phyloP scores from a whole-genome alignment of 2,329 filamentous ascomycete species.

The Ophiobolus disseminans region DNA sequence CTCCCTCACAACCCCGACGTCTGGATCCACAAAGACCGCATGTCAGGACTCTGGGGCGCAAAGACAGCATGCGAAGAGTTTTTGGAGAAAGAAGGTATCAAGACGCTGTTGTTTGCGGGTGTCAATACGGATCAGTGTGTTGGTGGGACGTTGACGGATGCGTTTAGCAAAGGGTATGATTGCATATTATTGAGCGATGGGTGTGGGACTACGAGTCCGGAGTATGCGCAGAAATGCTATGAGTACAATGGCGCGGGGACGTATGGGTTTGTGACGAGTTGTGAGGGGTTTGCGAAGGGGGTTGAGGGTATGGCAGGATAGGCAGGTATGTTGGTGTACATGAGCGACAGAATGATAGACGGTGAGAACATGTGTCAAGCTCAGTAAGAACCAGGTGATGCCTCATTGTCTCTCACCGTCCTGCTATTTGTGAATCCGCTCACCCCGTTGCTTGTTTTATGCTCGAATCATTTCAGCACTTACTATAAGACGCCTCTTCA shows the following conservation, averaged over 20 bases:
- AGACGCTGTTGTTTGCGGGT: slow-evolving; percentile 51
- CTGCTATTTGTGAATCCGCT: too few relatives aligned
- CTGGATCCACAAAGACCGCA: slow-evolving; percentile 51
- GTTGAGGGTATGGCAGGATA: too few relatives aligned
- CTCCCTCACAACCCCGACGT: slow-evolving; percentile 27
- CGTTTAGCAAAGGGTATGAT: slow-evolving; percentile 53
- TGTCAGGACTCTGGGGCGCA: slow-evolving; percentile 51
- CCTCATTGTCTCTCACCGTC: too few relatives aligned
- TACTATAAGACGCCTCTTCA: too few relatives aligned
- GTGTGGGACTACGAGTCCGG: slow-evolving; percentile 50
- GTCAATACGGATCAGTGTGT: slow-evolving; percentile 56
- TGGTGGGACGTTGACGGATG: slow-evolving; percentile 51
- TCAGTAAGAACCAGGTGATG: too few relatives aligned
- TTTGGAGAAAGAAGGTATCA: slow-evolving; percentile 48
- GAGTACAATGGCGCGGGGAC: slow-evolving; percentile 51
- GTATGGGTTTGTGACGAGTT: slow-evolving; percentile 50
- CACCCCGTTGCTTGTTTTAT: too few relatives aligned
- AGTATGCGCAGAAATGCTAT: slow-evolving; percentile 49
- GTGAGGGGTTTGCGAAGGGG: slow-evolving; percentile 40
- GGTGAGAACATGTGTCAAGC: too few relatives aligned
- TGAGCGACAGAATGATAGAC: too few relatives aligned
- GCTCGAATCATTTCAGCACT: too few relatives aligned
- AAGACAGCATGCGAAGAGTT: slow-evolving; percentile 46
- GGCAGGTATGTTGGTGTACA: too few relatives aligned
- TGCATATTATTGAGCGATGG: slow-evolving; percentile 52